phyloP scores from a whole-genome alignment of 2,329 filamentous ascomycete species.

The Colletotrichum incanum region DNA sequence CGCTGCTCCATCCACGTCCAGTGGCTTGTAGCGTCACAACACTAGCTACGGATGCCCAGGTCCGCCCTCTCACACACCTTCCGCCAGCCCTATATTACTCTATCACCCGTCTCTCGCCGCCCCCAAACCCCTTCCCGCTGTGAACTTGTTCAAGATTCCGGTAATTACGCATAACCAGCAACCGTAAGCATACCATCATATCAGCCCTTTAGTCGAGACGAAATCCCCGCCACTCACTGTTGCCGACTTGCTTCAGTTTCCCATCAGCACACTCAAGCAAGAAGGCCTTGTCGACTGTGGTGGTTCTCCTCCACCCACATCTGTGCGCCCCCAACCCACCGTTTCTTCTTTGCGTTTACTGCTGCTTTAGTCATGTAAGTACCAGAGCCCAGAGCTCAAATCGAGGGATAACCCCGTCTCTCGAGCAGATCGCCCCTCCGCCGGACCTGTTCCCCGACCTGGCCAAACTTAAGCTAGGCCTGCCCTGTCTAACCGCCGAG shows the following conservation, averaged over 20 bases:
- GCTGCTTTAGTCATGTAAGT: slow-evolving; percentile 33
- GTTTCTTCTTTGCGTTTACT: slow-evolving; percentile 29
- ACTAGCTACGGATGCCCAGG: slow-evolving; percentile 33
- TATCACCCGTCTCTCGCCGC: slow-evolving; percentile 29
- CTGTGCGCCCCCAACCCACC: not conserved
- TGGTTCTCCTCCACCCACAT: slow-evolving; percentile 5
- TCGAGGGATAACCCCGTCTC: slow-evolving; percentile 31
- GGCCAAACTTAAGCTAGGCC: slow-evolving; percentile 22
- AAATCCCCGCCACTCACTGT: not conserved
- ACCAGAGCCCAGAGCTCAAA: slow-evolving; percentile 13
- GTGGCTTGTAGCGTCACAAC: slow-evolving; percentile 16
- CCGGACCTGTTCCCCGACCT: slow-evolving; percentile 31
- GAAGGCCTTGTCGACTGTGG: not conserved
- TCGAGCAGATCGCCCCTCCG: slow-evolving; percentile 22
- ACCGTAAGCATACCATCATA: slow-evolving; percentile 1
- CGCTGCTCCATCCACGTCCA: slow-evolving; percentile 27
- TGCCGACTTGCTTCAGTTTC: slow-evolving; percentile 4
- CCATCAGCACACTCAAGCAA: not conserved
- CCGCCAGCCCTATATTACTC: slow-evolving; percentile 42
- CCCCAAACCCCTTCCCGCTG: slow-evolving; percentile 35
- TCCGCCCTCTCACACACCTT: slow-evolving; percentile 32
- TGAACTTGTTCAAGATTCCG: slow-evolving; percentile 15
- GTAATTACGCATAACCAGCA: slow-evolving; percentile 15
- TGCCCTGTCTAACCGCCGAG: slow-evolving; percentile 40
- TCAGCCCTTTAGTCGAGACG: not conserved